These are phyloP conservation scores for Monsonia emarginata DNA, from an alignment of 441 rosid genomes.

Conservation along the genomic window DNA sequence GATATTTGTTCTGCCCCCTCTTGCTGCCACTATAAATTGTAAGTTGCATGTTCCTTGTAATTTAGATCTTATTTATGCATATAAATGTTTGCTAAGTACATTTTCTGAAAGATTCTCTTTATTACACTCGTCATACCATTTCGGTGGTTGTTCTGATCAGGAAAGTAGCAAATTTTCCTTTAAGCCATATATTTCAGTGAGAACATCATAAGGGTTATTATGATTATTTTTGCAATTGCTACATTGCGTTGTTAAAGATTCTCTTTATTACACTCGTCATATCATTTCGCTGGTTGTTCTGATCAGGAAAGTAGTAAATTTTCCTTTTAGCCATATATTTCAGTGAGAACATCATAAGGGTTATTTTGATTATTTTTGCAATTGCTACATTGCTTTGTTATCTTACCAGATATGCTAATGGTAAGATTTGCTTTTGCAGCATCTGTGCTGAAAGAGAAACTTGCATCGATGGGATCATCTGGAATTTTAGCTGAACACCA, in stretches of 20 bases:
- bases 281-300: slow-evolving; percentile 1
- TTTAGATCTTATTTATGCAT: background rate
- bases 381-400: slow-evolving; percentile 8
- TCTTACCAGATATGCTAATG: slow-evolving; percentile 28
- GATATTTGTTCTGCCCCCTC: background rate
- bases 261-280: background rate
- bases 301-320: background rate
- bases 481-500: slow-evolving; percentile 98
- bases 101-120: background rate
- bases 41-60: background rate
- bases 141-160: slow-evolving; percentile 1
- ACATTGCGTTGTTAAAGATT: too few species aligned
- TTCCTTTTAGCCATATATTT: background rate
- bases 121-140: background rate
- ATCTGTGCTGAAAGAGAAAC: slow-evolving; percentile 88
- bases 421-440: slow-evolving; percentile 49
- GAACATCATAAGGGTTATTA: background rate
- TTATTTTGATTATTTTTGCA: background rate
- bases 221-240: slow-evolving; percentile 2
- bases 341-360: background rate
- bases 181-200: background rate
- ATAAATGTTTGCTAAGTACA: background rate
- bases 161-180: background rate
- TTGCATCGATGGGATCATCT: slow-evolving; percentile 80
- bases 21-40: background rate